phyloP scores from a whole-genome alignment of 106 monocot genomes.

The Ottelia alismoides region DNA sequence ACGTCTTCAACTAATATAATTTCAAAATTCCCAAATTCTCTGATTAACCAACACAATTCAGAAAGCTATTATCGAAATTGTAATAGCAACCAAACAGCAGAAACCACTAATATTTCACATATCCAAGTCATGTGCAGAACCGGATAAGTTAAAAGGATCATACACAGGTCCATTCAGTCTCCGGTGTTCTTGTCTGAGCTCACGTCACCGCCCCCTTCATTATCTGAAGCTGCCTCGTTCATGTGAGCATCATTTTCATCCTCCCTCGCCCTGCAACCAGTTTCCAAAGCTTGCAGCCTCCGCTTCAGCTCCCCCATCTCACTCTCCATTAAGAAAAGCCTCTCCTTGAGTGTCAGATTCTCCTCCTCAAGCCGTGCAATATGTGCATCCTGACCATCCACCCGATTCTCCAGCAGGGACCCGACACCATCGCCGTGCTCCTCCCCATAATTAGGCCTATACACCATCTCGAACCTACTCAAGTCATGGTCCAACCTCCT shows the following conservation, averaged over 20 bases:
- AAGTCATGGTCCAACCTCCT: conserved; percentile 36
- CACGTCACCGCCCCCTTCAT: conserved; percentile 27
- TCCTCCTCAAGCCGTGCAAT: conserved; percentile 83
- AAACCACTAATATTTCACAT: no score
- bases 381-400: conserved; percentile 63
- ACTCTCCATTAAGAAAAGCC: conserved; percentile 75
- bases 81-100: no score
- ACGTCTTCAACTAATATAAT: no score
- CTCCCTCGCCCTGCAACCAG: conserved; percentile 3
- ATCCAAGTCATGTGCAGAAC: no score
- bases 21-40: no score
- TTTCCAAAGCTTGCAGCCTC: conserved; percentile 44
- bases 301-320: conserved; percentile 65
- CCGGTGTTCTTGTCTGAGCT: conserved; percentile 43
- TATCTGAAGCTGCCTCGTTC: conserved; percentile 31
- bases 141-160: no score
- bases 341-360: conserved; percentile 78
- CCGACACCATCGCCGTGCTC: conserved; percentile 10
- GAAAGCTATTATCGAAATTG: no score
- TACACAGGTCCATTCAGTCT: conserved; percentile 4
- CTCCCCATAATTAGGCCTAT: conserved; percentile 15
- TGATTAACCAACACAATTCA: no score
- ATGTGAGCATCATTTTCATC: conserved; percentile 3
- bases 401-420: conserved; percentile 38
- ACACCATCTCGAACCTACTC: conserved; percentile 44